Conservation (phyloP, 148 eudicot species). For the Vaccinium corymbosum region DNA sequence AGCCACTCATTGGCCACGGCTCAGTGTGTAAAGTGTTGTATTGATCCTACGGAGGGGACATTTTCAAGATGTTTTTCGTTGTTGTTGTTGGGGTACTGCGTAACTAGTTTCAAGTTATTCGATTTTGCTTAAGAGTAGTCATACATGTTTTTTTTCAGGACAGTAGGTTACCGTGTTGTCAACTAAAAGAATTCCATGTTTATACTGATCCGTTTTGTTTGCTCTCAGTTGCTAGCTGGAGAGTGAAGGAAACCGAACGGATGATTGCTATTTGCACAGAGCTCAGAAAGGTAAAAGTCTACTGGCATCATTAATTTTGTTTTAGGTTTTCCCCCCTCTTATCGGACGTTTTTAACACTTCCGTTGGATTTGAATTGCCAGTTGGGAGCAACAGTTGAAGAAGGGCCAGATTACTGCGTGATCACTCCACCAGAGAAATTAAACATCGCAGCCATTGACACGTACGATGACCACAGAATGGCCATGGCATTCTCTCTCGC, state of each 20-base stretch:
- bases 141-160: neutral
- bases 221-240: conserved; percentile 95
- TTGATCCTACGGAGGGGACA: neutral
- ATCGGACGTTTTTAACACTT: neutral
- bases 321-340: neutral
- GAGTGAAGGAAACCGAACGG: conserved; percentile 97
- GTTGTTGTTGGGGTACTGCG: neutral
- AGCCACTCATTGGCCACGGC: neutral
- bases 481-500: conserved; percentile 39
- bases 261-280: conserved; percentile 99
- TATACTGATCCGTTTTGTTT: conserved; percentile 1
- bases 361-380: conserved; percentile 26
- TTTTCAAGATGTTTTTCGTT: neutral
- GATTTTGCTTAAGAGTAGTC: neutral
- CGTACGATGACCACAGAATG: conserved; percentile 97
- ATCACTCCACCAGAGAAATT: conserved; percentile 92
- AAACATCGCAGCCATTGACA: conserved; percentile 80
- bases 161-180: neutral
- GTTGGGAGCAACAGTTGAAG: conserved; percentile 98
- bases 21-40: neutral
- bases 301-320: neutral
- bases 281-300: conserved; percentile 75
- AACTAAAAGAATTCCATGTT: neutral
- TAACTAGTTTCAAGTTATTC: neutral
- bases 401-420: conserved; percentile 91